phyloP scores from a whole-genome alignment of 371 early-diverging fungal genomes.

The Haplosporangium sp. region DNA sequence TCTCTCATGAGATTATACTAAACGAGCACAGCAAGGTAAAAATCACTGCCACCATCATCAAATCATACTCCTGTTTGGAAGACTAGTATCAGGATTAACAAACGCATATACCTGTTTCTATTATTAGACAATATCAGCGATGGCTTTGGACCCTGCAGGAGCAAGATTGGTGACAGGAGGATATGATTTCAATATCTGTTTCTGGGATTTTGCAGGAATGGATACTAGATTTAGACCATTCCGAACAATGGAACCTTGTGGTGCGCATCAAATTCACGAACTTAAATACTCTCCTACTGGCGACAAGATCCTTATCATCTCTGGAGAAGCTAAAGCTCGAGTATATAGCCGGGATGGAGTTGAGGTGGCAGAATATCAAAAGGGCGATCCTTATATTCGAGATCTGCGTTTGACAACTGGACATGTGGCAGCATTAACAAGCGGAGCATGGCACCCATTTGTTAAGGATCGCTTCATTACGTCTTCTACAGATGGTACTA shows the following conservation, averaged over 20 bases:
- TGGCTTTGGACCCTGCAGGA: slow-evolving; percentile 89
- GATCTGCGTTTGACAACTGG: slow-evolving; percentile 91
- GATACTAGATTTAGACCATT: slow-evolving; percentile 81
- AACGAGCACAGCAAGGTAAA: slow-evolving; percentile 74
- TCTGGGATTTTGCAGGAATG: slow-evolving; percentile 96
- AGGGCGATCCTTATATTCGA: slow-evolving; percentile 95
- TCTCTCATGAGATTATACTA: slow-evolving; percentile 75
- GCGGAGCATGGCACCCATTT: slow-evolving; percentile 86
- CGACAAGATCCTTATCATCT: slow-evolving; percentile 83
- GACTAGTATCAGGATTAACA: neutral
- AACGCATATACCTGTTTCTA: neutral
- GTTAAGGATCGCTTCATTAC: slow-evolving; percentile 80
- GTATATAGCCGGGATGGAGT: slow-evolving; percentile 86
- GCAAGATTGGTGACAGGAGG: slow-evolving; percentile 84
- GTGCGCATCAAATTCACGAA: slow-evolving; percentile 89
- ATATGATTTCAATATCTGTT: slow-evolving; percentile 83
- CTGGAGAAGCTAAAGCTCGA: slow-evolving; percentile 79
- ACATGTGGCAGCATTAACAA: slow-evolving; percentile 87
- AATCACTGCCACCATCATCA: neutral
- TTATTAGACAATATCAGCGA: slow-evolving; percentile 76
- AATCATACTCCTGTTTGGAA: no score
- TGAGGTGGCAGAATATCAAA: slow-evolving; percentile 77
- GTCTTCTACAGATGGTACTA: slow-evolving; percentile 85
- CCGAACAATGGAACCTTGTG: slow-evolving; percentile 83
- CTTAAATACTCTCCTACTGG: slow-evolving; percentile 84